These are phyloP conservation scores for Naegleria lovaniensis DNA, from an alignment of 208 protist genomes.

Conservation along the genomic window DNA sequence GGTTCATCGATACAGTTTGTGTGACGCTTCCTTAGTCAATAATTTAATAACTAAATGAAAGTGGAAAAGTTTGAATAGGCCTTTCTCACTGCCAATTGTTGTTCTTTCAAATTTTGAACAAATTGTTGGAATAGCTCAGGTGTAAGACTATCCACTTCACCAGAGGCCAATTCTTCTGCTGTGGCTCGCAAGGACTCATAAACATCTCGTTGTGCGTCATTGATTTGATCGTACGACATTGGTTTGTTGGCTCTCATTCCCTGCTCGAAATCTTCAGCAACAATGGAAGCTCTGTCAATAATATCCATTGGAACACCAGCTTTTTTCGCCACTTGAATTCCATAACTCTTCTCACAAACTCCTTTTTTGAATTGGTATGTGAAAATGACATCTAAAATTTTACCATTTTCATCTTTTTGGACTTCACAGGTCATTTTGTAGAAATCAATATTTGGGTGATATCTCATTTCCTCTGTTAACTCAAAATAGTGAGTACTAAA, in stretches of 20 bases:
- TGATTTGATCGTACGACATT: neutral
- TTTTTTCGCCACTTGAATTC: conserved; percentile 76
- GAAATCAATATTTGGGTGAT: neutral
- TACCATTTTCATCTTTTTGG: neutral
- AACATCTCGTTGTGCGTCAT: neutral
- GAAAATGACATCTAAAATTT: conserved; percentile 55
- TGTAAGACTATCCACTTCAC: too few species aligned
- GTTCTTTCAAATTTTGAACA: too few species aligned
- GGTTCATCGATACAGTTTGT: too few species aligned
- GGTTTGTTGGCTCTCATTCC: neutral
- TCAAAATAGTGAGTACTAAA: conserved; percentile 97
- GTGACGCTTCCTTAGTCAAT: too few species aligned
- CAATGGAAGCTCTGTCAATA: neutral
- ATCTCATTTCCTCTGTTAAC: conserved; percentile 54
- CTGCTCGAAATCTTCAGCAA: conserved; percentile 6
- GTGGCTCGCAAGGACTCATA: neutral
- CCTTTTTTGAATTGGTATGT: conserved; percentile 72
- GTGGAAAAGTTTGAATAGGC: too few species aligned
- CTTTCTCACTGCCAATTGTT: too few species aligned
- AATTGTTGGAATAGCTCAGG: too few species aligned
- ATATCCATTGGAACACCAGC: conserved; percentile 58
- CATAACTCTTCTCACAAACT: conserved; percentile 74
- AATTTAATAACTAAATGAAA: too few species aligned
- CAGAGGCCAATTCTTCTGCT: neutral
- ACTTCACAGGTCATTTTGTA: neutral